Evolutionary conservation across 768 basidiomycete species (phyloP).

Genomic region (Boletus vinaceobasis): DNA sequence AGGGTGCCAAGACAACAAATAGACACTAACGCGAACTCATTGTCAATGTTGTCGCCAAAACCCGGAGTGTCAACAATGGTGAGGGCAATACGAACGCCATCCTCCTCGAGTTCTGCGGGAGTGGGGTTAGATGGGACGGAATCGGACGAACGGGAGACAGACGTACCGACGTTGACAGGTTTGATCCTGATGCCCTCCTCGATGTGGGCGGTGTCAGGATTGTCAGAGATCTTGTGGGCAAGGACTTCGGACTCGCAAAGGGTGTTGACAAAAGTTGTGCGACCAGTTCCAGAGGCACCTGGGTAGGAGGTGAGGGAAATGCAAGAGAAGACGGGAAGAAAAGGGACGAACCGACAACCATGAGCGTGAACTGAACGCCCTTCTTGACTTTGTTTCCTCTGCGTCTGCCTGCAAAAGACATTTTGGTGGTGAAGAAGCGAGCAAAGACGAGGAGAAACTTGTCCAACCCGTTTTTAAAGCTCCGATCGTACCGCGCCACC

Average conservation of each 20-base stretch:
- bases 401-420: constrained; percentile 85
- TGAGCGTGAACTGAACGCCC: constrained; percentile 96
- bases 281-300: constrained; percentile 97
- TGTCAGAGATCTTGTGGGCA: constrained; percentile 79
- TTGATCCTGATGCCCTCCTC: constrained; percentile 95
- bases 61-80: constrained; percentile 99
- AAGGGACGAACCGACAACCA: constrained; percentile 85
- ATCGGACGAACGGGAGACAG: not conserved
- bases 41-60: constrained; percentile 98
- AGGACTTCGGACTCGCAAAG: constrained; percentile 95
- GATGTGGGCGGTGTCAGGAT: constrained; percentile 85
- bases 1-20: constrained; percentile 3
- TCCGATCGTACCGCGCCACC: constrained; percentile 32
- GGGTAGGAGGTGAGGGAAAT: constrained; percentile 11
- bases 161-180: constrained; percentile 83
- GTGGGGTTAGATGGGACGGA: constrained; percentile 1
- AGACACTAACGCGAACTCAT: constrained; percentile 86
- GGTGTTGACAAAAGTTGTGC: constrained; percentile 99
- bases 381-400: constrained; percentile 97
- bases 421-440: constrained; percentile 37
- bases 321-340: not conserved
- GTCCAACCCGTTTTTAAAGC: constrained; percentile 33
- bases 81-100: constrained; percentile 95
- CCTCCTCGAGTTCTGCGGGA: constrained; percentile 87
- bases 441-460: constrained; percentile 32